Base-by-base conservation (phyloP, 2,329 filamentous ascomycete genomes). In the Trematosphaeria pertusa region DNA sequence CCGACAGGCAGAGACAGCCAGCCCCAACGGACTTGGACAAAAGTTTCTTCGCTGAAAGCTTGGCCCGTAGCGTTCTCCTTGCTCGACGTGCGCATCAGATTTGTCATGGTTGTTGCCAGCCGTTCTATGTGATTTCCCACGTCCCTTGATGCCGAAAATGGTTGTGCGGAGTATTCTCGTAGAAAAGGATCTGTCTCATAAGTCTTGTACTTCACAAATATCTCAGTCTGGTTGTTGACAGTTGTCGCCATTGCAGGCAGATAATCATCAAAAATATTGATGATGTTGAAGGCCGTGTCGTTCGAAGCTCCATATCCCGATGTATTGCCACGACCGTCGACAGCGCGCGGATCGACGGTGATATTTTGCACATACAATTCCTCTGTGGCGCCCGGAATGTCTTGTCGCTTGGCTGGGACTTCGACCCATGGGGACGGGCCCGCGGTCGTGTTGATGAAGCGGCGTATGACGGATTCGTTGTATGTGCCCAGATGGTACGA, bases 1-100 rank as follows among this genome's bases (percentile, higher is more conserved):
- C 33, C 43, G 17, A 54, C 21, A n/a, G 62, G 62, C n/a, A 64
- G 52, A 8, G 48, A 20, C 17, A 65, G 45, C 62, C 62, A 65
- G 18, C 19, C 40, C 60, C 60, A 65, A 10, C 58, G 54, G 2
- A 64, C 61, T 11, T 57, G 40, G 1, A 65, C 46, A 34, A 52
- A 61, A 0, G 48, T 59, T 20, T 62, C 48, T 6, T 36, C 34
- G 10, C 37, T 43, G 44, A 48, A 54, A 5, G 50, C 20, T 3
- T 32, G 22, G 7, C 53, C 53, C 15, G 34, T 32, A 0, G 46
- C 50, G 5, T 17, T 32, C 4, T 57, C 52, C 1, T 43, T 40
- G 34, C 48, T 52, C 1, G 42, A 18, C n/a, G 44, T 43, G 14
- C 55, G 52, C 10, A 58, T 51, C 1, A 37, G 11, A 31, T 58